A percentile compares a stretch with the other conserved stretches of the same genome.
phyloP scores from a whole-genome alignment of 371 early-diverging fungal species.

The Saksenaea oblongispora region DNA sequence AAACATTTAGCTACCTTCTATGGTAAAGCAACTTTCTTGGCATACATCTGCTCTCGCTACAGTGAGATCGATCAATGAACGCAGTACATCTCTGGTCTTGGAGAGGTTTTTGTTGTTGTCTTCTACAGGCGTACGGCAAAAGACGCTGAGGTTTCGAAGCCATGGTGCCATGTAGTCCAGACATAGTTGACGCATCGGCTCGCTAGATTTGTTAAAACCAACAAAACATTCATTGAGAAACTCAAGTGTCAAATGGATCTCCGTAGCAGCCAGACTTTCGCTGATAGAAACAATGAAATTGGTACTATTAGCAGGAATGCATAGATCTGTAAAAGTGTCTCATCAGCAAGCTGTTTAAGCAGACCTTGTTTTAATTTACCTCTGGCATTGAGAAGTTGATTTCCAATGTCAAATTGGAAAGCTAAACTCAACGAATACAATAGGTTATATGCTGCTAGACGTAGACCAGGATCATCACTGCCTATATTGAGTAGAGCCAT shows the following conservation, averaged over 20 bases:
- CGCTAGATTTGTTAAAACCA: slow-evolving; percentile 77
- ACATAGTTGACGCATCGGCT: slow-evolving; percentile 73
- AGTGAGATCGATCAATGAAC: slow-evolving; percentile 78
- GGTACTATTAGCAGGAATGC: slow-evolving; percentile 87
- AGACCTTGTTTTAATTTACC: slow-evolving; percentile 27
- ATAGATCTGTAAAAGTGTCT: slow-evolving; percentile 59
- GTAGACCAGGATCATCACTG: slow-evolving; percentile 73
- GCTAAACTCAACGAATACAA: slow-evolving; percentile 75
- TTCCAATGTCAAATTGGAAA: slow-evolving; percentile 83
- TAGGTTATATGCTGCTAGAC: slow-evolving; percentile 86
- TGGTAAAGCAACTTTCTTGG: background rate
- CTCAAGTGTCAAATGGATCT: slow-evolving; percentile 84
- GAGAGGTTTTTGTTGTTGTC: slow-evolving; percentile 53
- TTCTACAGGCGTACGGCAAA: slow-evolving; percentile 48
- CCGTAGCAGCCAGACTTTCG: slow-evolving; percentile 73
- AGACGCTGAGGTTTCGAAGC: slow-evolving; percentile 76
- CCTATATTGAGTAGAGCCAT: slow-evolving; percentile 89
- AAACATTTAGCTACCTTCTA: slow-evolving; percentile 2
- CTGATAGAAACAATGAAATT: slow-evolving; percentile 82
- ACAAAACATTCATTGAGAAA: slow-evolving; percentile 85
- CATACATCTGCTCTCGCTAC: slow-evolving; percentile 73
- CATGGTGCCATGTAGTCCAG: slow-evolving; percentile 92
- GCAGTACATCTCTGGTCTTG: slow-evolving; percentile 75
- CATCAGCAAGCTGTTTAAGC: background rate
- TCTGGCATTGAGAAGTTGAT: slow-evolving; percentile 79